Conservation (phyloP, 345 rosid species). For the Brassica carinata region DNA sequence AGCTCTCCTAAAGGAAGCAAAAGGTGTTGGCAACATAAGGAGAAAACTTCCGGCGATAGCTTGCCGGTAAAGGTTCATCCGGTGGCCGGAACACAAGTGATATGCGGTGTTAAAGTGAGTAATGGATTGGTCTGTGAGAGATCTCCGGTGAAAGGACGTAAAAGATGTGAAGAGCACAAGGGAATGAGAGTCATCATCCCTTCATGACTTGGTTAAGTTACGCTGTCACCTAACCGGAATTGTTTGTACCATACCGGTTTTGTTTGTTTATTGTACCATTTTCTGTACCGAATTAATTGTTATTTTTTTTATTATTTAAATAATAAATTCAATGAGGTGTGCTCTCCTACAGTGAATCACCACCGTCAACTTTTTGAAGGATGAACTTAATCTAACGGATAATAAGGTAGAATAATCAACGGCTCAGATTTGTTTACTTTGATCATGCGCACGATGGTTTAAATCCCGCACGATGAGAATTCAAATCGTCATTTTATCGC, state of each 20-base stretch:
- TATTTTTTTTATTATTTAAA: not conserved
- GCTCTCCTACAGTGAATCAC: not conserved
- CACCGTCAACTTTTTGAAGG: not conserved
- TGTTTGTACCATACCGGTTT: constrained; percentile 16
- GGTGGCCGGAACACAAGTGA: not conserved
- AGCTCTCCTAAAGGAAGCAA: constrained; percentile 47
- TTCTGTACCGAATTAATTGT: not conserved
- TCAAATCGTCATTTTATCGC: constrained; percentile 4
- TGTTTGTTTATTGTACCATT: not conserved
- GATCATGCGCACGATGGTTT: not conserved
- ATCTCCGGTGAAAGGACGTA: constrained; percentile 39
- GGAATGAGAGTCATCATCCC: constrained; percentile 38
- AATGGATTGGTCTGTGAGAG: constrained; percentile 36
- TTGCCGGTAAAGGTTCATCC: not conserved
- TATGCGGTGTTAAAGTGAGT: constrained; percentile 39
- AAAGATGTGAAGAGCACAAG: constrained; percentile 42
- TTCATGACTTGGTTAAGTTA: constrained; percentile 7
- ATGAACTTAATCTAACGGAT: constrained; percentile 19
- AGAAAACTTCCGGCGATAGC: not conserved
- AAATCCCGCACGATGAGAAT: not conserved
- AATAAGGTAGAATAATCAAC: not conserved
- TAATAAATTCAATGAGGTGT: not conserved
- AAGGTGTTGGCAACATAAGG: constrained; percentile 69
- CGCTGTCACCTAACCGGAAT: not conserved
- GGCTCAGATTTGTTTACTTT: constrained; percentile 22